Evolutionary conservation across 2,329 filamentous ascomycete genomes (phyloP), one percentile per base, ranked within the genome.

Genomic region (Aspergillus quadricinctus): DNA sequence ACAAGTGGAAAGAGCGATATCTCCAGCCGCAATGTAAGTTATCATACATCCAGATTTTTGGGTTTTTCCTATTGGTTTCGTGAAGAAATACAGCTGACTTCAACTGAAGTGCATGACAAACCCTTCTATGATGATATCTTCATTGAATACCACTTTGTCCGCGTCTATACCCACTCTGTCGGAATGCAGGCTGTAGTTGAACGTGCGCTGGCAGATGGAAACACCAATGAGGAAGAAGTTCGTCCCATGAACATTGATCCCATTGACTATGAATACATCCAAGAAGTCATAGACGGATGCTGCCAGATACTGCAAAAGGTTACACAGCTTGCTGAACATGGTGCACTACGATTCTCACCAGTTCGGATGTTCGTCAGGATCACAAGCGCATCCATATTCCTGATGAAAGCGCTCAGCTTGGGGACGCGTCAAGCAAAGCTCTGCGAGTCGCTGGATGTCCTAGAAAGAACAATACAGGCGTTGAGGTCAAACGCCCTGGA

Each of bases 101-200:
- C 29, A 35, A 11, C 11, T 46, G 9, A 27, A 68, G 66, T 64
- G 6, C 64, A 68, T 7, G 64, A 66, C 37, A 66, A 69, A 41
- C 64, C 66, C 7, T 75, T 80, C 11, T 77, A 77, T 52, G 77
- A 80, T 45, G 78, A 80, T 58, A 70, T 84, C 0, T 77, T 77
- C 14, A 82, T 84, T 17, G 81, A 84, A 57, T 83, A 78, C 57
- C 71, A 77, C 57, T 78, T 77, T 53, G 75, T 77, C 23, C 70
- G 74, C 28, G 75, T 77, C 3, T 78, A 75, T 67, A 75, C 69
- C 29, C 74, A 72, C 57, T 73, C 69, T 53, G 74, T 83, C 5
- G 81, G 80, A 2, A 80, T 84, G 68, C 81, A 84, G 65, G 81
- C 81, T 2, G 78, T 83, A 3, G 80, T 83, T 3, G 81, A 83